Base-by-base conservation (phyloP, 352 stramenopile genomes). In the Phytophthora capsici region DNA sequence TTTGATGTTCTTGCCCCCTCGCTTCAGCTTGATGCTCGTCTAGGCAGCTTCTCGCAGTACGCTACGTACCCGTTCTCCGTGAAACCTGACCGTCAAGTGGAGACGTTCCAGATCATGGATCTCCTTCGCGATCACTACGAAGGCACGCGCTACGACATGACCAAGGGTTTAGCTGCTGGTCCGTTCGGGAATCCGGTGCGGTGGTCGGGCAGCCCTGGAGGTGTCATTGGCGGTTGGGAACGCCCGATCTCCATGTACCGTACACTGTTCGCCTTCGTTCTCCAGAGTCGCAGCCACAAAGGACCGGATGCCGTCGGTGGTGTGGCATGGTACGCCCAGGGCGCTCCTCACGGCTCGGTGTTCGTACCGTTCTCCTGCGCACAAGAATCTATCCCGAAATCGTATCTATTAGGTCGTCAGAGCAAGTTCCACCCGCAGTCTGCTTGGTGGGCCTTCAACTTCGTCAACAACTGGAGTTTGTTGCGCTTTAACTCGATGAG, bases 231-330 rank as follows among this genome's bases (percentile, higher is more conserved):
- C 20, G 83, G 79, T 8, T 96, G 91, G 83, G 90, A 97, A 68
- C 85, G 94, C 3, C 72, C 90, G 6, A 98, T 98, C 57, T 97
- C 90, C 8, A 85, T 98, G 57, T 96, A 92, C 57, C 90, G 94
- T 20, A 98, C 93, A 23, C 48, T 91, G 12, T 94, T 85, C 52
- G 88, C 79, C 37, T 97, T 98, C 69, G 82, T 89, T 23, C 60
- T 89, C 12, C 85, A 94, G 52, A 71, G 58, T 17, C 69, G 80
- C 1, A 57, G 38, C 22, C 28, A 68, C 20, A 58, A 62, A 0
- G 55, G 85, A 1, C 63, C 75, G 0, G 69, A 91, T 52, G 66
- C 72, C 2, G 25, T 91, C 22, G 77, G 65, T 30, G 79, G 82
- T n/a, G 72, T 88, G 7, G 71, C 71, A 23, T 92, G 85, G 85